These are phyloP conservation scores for Mycena floridula DNA, from an alignment of 768 basidiomycete species.

Conservation along the genomic window DNA sequence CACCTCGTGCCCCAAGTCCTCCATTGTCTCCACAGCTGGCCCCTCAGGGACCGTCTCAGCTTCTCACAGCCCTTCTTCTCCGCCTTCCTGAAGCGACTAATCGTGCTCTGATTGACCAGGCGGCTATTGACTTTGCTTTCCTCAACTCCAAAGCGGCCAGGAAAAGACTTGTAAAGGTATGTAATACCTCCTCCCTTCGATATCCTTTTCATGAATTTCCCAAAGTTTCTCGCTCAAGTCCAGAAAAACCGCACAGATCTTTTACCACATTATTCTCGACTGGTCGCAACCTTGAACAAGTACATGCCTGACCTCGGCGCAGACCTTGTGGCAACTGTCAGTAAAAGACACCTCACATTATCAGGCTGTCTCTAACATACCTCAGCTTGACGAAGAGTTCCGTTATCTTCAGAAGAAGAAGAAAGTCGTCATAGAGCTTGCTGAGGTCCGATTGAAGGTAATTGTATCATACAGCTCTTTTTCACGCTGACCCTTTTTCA, in stretches of 20 bases:
- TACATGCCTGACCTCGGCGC: constrained; percentile 93
- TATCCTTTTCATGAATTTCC: constrained; percentile 4
- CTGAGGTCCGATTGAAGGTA: constrained; percentile 83
- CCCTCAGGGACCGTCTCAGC: constrained; percentile 88
- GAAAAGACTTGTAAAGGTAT: constrained; percentile 83
- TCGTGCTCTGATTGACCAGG: constrained; percentile 83
- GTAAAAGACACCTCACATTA: constrained; percentile 27
- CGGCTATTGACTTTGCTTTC: constrained; percentile 92
- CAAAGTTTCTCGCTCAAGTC: constrained; percentile 75
- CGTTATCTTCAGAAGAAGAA: constrained; percentile 93
- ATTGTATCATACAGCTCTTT: constrained; percentile 5
- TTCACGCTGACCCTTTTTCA: background rate
- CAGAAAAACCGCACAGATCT: constrained; percentile 88
- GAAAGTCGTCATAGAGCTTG: constrained; percentile 84
- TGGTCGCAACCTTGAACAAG: constrained; percentile 80
- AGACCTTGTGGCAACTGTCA: constrained; percentile 75
- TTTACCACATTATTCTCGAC: constrained; percentile 86
- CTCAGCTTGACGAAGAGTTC: constrained; percentile 93
- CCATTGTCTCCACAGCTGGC: constrained; percentile 65
- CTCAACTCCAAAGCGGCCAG: constrained; percentile 95
- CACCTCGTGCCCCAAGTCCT: constrained; percentile 60
- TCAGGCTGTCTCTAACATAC: constrained; percentile 4
- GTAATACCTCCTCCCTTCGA: background rate
- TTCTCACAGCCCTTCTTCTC: constrained; percentile 84
- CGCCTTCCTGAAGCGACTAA: constrained; percentile 95